These are phyloP conservation scores for Acanthamoeba sp. DNA, from an alignment of 208 protist genomes.

Conservation along the genomic window DNA sequence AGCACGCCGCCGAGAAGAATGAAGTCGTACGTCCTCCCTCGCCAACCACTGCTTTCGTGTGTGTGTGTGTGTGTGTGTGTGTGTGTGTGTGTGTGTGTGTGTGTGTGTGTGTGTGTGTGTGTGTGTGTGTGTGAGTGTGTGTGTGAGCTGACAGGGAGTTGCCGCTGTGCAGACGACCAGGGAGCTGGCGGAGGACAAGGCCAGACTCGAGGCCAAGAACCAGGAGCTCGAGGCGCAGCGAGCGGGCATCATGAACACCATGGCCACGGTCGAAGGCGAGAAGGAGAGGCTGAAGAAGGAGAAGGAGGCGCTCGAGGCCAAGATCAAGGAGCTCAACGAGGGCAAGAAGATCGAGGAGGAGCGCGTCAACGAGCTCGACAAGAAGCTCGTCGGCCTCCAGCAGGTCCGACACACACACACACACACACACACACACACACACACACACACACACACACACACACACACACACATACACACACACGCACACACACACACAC, in stretches of 20 bases:
- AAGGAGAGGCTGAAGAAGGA: slow-evolving; percentile 64
- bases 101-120: background rate
- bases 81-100: no score
- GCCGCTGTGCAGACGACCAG: background rate
- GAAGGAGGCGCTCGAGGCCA: slow-evolving; percentile 19
- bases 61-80: background rate
- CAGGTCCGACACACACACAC: slow-evolving; percentile 34
- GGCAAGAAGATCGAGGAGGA: slow-evolving; percentile 51
- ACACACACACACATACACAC: no score
- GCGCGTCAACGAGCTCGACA: slow-evolving; percentile 56
- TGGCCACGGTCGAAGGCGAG: slow-evolving; percentile 22
- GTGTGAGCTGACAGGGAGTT: background rate
- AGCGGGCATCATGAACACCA: background rate
- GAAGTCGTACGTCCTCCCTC: background rate
- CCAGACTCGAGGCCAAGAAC: slow-evolving; percentile 45
- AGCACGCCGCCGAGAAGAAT: background rate
- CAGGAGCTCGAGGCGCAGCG: slow-evolving; percentile 14
- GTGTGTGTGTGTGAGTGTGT: no score
- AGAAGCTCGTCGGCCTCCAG: slow-evolving; percentile 32
- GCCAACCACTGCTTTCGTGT: slow-evolving; percentile 3
- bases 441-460: no score
- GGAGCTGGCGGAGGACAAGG: slow-evolving; percentile 56
- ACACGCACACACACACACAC: no score
- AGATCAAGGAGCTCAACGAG: slow-evolving; percentile 39
- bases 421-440: background rate